Percentiles rank a stretch among this genome's conserved stretches.
Conservation (phyloP, 2,329 filamentous ascomycete genomes). For the Aspergillus ustus region DNA sequence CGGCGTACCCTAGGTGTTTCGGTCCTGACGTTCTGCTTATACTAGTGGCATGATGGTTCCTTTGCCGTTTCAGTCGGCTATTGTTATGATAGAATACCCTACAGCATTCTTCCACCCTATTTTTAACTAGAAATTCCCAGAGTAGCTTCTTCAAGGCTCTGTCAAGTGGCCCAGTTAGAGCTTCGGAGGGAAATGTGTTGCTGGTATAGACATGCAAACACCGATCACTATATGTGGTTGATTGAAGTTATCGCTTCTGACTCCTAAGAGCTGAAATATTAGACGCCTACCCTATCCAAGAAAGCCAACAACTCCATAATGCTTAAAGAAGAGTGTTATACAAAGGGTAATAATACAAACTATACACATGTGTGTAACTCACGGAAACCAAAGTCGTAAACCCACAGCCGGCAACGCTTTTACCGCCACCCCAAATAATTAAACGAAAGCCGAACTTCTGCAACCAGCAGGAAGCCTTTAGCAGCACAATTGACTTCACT, state of each 20-base stretch:
- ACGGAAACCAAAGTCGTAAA: not conserved
- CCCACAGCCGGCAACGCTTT: not conserved
- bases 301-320: conserved; percentile 34
- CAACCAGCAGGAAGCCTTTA: too few species aligned
- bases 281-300: conserved; percentile 7
- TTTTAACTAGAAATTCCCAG: not conserved
- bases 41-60: conserved; percentile 2
- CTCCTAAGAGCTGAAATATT: too few species aligned
- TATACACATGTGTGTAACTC: conserved; percentile 26
- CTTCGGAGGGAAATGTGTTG: not conserved
- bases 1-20: conserved; percentile 35
- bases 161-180: not conserved
- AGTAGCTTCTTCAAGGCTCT: not conserved
- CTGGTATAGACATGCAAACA: not conserved
- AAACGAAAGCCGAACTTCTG: too few species aligned
- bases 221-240: not conserved
- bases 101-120: conserved; percentile 1
- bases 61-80: conserved; percentile 13
- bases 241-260: not conserved
- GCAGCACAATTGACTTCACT: conserved; percentile 13
- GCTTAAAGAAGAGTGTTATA: conserved; percentile 41
- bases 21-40: conserved; percentile 15
- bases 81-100: conserved; percentile 21
- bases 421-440: not conserved
- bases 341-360: conserved; percentile 25